Evolutionary conservation across 179 eudicot species (phyloP).

Genomic region (Beta lomatogona): DNA sequence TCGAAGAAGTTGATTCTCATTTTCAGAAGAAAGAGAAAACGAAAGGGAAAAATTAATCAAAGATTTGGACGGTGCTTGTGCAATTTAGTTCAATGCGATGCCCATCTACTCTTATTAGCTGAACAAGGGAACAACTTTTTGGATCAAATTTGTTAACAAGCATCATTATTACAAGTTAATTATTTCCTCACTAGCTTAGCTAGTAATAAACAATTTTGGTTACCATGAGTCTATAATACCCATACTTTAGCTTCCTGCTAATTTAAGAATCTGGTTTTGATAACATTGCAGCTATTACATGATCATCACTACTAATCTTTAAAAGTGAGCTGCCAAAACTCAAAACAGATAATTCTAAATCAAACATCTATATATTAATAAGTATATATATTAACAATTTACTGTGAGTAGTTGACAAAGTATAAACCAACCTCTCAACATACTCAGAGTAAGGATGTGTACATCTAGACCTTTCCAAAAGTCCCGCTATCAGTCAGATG

Average conservation of each 20-base stretch:
- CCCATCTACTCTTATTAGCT: neutral
- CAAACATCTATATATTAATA: neutral
- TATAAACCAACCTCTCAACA: neutral
- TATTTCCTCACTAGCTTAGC: neutral
- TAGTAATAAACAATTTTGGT: neutral
- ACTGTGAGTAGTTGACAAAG: neutral
- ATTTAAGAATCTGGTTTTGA: too few relatives aligned
- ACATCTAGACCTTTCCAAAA: neutral
- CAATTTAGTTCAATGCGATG: neutral
- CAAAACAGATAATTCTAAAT: neutral
- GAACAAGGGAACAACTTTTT: neutral
- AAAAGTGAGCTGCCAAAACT: too few relatives aligned
- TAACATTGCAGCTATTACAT: too few relatives aligned
- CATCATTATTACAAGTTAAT: neutral
- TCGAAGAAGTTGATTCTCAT: too few relatives aligned
- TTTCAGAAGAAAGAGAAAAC: too few relatives aligned
- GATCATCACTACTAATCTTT: too few relatives aligned
- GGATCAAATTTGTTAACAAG: neutral
- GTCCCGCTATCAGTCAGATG: neutral
- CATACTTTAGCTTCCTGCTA: too few relatives aligned
- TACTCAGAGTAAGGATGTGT: neutral
- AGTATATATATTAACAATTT: too few relatives aligned
- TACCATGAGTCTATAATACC: too few relatives aligned
- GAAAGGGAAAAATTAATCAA: neutral
- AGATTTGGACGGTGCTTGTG: neutral